Evolutionary conservation across 1,284 basidiomycete species (phyloP).

Genomic region (Microbotryomycetes sp.): DNA sequence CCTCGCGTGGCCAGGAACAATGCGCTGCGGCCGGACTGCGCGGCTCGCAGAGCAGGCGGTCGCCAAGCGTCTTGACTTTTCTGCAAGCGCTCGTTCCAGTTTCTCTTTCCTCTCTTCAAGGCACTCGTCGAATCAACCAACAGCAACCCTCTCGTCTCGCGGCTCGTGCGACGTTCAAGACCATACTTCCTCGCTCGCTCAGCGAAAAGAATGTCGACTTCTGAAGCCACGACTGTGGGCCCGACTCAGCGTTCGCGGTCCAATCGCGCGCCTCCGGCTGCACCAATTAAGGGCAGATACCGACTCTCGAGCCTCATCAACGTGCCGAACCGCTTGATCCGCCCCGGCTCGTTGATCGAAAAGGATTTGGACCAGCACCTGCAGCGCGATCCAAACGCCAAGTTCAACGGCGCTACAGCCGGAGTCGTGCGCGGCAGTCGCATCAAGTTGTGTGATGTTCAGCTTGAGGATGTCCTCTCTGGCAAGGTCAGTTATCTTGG

Average conservation of each 20-base stretch:
- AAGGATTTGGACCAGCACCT: constrained; percentile 3
- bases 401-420: constrained; percentile 1
- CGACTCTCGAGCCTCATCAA: constrained; percentile 7
- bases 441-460: constrained; percentile 23
- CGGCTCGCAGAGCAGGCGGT: too few relatives aligned
- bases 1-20: too few relatives aligned
- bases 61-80: too few relatives aligned
- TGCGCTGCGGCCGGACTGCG: too few relatives aligned
- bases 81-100: too few relatives aligned
- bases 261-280: neutral
- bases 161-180: too few relatives aligned
- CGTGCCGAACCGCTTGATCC: constrained; percentile 9
- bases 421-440: constrained; percentile 5
- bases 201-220: too few relatives aligned
- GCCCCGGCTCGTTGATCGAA: constrained; percentile 17
- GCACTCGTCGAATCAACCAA: too few relatives aligned
- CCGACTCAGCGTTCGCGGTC: neutral
- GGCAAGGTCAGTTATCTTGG: neutral
- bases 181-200: too few relatives aligned
- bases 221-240: too few relatives aligned
- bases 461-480: constrained; percentile 17
- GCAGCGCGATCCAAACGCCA: neutral
- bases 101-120: too few relatives aligned
- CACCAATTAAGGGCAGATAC: constrained; percentile 20
- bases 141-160: too few relatives aligned